Evolutionary conservation across 2,329 filamentous ascomycete genomes (phyloP), one percentile per base, ranked within the genome.

Genomic region (Lachnellula cervina): DNA sequence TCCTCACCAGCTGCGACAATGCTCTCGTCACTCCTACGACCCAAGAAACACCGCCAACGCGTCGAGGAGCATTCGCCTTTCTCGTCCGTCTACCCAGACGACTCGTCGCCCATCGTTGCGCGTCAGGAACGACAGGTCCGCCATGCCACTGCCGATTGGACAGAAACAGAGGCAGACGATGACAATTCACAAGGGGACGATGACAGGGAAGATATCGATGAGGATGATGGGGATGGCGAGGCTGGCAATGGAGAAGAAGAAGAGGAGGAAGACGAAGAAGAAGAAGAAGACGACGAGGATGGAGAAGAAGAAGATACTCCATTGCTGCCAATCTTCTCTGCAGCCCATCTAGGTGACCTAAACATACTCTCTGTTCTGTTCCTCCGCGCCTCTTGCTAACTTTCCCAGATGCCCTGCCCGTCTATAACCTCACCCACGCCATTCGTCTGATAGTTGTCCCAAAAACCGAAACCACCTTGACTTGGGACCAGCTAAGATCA

Each of bases 401-500:
- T 28, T 32, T 54, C 52, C 19, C 67, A 93, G 92, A 96, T 74
- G 81, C 87, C 9, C 80, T 97, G 6, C 92, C 93, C 19, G 84
- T 96, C 56, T 97, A 97, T 76, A 88, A 86, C 71, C 84, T 95
- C 63, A 96, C 92, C 28, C 93, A 97, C 72, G 84, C 89, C 34
- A 92, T 97, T 60, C 88, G 93, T 62, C 84, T 91, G 52, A 80
- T 97, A 55, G 86, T 97, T 58, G 82, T 89, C 62, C 80, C 89
- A 57, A 85, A 89, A 68, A 96, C 90, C 72, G 93, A 97, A 75
- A 97, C 92, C 1, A 93, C 90, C 0, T 76, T 97, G 50, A 87
- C 90, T 16, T 97, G 92, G 92, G 93, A 97, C 62, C 93, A 97
- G 71, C 78, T 97, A 60, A 84, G 92, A 61, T 96, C 91, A n/a